phyloP scores from a whole-genome alignment of 345 rosid genomes.

The Alliaria petiolata region DNA sequence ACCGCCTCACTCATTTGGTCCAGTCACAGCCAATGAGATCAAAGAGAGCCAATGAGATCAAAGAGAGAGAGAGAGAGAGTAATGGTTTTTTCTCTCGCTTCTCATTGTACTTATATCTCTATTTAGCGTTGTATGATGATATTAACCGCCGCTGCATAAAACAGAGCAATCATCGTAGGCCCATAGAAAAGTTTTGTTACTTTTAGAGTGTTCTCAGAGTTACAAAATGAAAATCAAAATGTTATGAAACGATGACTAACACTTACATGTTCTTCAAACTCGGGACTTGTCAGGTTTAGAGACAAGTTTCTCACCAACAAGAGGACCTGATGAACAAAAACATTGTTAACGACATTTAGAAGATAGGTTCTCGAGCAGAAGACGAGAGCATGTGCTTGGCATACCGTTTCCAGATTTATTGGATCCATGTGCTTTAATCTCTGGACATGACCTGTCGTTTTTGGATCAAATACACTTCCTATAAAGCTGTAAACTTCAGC shows the following conservation, averaged over 20 bases:
- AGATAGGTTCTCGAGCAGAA: background rate
- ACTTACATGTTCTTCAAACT: conserved; percentile 79
- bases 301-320: conserved; percentile 83
- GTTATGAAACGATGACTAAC: background rate
- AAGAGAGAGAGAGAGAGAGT: background rate
- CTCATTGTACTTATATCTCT: background rate
- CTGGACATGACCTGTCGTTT: conserved; percentile 55
- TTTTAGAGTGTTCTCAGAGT: background rate
- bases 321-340: conserved; percentile 42
- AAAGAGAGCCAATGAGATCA: too few relatives aligned
- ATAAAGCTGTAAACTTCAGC: conserved; percentile 86
- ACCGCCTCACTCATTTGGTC: background rate
- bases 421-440: conserved; percentile 88
- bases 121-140: background rate
- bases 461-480: conserved; percentile 85
- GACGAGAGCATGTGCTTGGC: background rate
- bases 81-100: background rate
- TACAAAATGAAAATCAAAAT: background rate
- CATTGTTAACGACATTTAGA: background rate
- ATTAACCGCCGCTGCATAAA: conserved; percentile 13
- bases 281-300: conserved; percentile 63
- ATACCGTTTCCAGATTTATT: conserved; percentile 72
- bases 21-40: background rate
- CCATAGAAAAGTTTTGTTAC: background rate
- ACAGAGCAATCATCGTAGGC: background rate